These are phyloP conservation scores for Boletellus deceptivus DNA, from an alignment of 1,284 basidiomycete species.

Conservation along the genomic window DNA sequence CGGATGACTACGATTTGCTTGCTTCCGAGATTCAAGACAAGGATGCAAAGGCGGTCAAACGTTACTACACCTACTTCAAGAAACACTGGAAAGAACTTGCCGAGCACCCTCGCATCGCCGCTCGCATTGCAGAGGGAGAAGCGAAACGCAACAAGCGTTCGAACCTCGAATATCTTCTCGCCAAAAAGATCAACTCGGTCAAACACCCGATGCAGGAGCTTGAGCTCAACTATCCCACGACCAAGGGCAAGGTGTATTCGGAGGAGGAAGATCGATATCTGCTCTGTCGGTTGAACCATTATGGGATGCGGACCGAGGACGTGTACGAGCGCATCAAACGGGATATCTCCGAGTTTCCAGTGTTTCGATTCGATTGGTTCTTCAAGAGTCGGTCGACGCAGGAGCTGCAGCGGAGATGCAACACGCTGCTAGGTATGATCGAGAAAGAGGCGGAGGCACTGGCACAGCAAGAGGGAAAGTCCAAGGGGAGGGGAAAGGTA, in stretches of 20 bases:
- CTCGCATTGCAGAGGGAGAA: conserved; percentile 80
- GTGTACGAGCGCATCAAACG: conserved; percentile 95
- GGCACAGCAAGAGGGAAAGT: conserved; percentile 64
- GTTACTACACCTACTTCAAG: conserved; percentile 87
- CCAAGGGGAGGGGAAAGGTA: conserved; percentile 65
- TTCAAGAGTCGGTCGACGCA: conserved; percentile 93
- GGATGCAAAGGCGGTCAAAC: conserved; percentile 75
- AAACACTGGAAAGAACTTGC: conserved; percentile 78
- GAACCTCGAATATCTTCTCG: conserved; percentile 75
- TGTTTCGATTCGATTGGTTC: conserved; percentile 99
- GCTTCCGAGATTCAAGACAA: conserved; percentile 88
- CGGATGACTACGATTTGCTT: conserved; percentile 73
- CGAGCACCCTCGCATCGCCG: conserved; percentile 82
- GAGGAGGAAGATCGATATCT: conserved; percentile 98
- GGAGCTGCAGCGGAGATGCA: conserved; percentile 88
- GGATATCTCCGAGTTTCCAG: conserved; percentile 93
- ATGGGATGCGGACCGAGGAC: conserved; percentile 90
- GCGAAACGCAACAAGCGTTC: conserved; percentile 85
- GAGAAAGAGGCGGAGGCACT: conserved; percentile 82
- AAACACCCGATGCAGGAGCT: conserved; percentile 93
- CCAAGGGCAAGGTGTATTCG: conserved; percentile 93
- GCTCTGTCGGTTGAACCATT: conserved; percentile 87
- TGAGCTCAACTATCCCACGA: conserved; percentile 90
- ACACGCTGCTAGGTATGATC: conserved; percentile 87
- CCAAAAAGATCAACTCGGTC: conserved; percentile 80